These are phyloP conservation scores for Smittium culicis DNA, from an alignment of 371 early-diverging fungal species.

Conservation along the genomic window DNA sequence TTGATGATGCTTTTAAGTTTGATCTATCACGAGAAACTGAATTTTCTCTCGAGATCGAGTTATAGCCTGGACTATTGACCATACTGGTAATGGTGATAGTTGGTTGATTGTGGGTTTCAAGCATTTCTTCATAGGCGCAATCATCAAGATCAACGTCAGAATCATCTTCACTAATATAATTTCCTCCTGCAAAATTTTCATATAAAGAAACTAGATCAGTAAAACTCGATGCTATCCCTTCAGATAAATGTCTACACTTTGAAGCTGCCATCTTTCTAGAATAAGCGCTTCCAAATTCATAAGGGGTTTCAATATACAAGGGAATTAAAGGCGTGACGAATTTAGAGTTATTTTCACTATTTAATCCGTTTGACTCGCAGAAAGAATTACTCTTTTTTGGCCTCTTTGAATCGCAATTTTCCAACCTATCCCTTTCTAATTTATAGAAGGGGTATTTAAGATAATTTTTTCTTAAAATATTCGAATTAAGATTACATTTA, in stretches of 20 bases:
- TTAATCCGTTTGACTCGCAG: conserved; percentile 11
- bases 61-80: too few relatives aligned
- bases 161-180: conserved; percentile 65
- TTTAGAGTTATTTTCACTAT: conserved; percentile 19
- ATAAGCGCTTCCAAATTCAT: conserved; percentile 78
- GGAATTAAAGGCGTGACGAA: conserved; percentile 26
- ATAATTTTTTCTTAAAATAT: too few relatives aligned
- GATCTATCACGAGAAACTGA: too few relatives aligned
- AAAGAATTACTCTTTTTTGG: conserved; percentile 21
- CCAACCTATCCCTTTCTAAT: conserved; percentile 55
- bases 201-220: conserved; percentile 86
- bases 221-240: conserved; percentile 71
- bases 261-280: conserved; percentile 52
- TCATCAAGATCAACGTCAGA: conserved; percentile 37
- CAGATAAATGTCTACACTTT: conserved; percentile 48
- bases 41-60: too few relatives aligned
- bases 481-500: too few relatives aligned
- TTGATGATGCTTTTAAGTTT: too few relatives aligned
- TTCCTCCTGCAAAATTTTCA: conserved; percentile 91
- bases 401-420: conserved; percentile 5
- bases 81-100: too few relatives aligned
- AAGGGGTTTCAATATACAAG: conserved; percentile 41
- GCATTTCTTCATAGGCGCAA: conserved; percentile 22
- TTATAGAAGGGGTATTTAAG: conserved; percentile 84
- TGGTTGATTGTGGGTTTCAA: neutral